Percentiles rank a stretch among this genome's conserved stretches.
Evolutionary conservation across 2,329 filamentous ascomycete species (phyloP).

Genomic region (Hymenotorrendiella dingleyae): DNA sequence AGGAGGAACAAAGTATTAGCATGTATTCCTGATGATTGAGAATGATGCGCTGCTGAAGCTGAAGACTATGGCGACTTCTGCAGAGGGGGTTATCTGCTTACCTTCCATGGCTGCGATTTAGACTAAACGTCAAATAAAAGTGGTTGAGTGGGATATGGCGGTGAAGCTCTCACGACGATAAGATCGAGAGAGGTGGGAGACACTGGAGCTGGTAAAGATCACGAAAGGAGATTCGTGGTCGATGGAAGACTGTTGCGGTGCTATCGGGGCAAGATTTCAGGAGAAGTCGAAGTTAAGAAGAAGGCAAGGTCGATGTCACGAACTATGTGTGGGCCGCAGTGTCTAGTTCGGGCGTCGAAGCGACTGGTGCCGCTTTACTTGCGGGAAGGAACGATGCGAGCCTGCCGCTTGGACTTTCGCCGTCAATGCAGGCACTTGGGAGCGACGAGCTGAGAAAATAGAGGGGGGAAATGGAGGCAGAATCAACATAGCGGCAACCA

Average conservation of each 20-base stretch:
- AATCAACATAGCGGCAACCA: no score
- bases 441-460: no score
- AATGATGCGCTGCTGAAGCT: conserved; percentile 13
- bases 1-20: conserved; percentile 29
- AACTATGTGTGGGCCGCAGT: conserved; percentile 25
- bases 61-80: background rate
- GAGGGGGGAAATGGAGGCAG: no score
- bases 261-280: conserved; percentile 15
- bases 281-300: conserved; percentile 12
- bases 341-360: conserved; percentile 27
- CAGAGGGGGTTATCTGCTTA: conserved; percentile 25
- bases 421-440: background rate
- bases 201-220: conserved; percentile 19
- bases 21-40: conserved; percentile 12
- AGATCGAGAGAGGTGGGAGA: conserved; percentile 16
- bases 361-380: no score
- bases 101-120: conserved; percentile 36
- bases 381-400: background rate
- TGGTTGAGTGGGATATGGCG: conserved; percentile 26
- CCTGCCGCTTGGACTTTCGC: background rate
- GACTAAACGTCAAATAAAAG: conserved; percentile 29
- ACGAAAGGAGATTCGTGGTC: conserved; percentile 28
- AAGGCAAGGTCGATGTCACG: conserved; percentile 21
- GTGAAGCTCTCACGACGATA: conserved; percentile 26
- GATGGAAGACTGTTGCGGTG: conserved; percentile 15